Percentiles rank a stretch among this genome's conserved stretches.
These are phyloP conservation scores for Nakaseomyces nivariensis DNA, from an alignment of 1,139 yeast genomes.

Conservation along the genomic window DNA sequence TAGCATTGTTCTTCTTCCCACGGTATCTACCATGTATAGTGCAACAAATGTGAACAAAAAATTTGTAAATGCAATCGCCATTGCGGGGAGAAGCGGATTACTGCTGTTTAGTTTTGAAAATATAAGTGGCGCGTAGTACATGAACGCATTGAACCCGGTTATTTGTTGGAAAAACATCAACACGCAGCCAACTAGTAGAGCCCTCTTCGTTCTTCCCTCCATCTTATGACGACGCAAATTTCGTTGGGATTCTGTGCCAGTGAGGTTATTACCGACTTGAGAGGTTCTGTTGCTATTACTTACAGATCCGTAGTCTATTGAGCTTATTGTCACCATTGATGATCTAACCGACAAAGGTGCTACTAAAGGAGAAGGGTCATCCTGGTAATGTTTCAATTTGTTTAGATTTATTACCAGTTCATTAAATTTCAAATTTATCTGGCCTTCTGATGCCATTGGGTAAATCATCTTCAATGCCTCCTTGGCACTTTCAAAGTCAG, in stretches of 20 bases:
- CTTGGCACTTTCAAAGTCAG: conserved; percentile 34
- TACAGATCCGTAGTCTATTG: conserved; percentile 1
- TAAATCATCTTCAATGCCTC: conserved; percentile 30
- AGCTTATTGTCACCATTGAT: not conserved
- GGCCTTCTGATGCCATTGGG: conserved; percentile 30
- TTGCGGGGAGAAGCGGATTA: conserved; percentile 55
- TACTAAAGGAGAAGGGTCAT: not conserved
- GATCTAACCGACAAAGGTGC: conserved; percentile 1
- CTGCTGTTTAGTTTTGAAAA: conserved; percentile 50
- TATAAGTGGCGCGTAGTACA: conserved; percentile 64
- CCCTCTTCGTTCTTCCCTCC: conserved; percentile 41
- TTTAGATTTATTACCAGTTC: conserved; percentile 24
- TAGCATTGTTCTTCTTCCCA: conserved; percentile 56
- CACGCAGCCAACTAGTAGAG: conserved; percentile 57
- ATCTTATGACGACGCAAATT: conserved; percentile 11
- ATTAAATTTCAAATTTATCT: conserved; percentile 25
- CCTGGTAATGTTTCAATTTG: conserved; percentile 1
- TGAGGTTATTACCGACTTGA: not conserved
- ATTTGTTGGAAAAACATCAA: conserved; percentile 67
- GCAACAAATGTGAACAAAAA: conserved; percentile 58
- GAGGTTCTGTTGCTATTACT: not conserved
- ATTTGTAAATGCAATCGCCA: conserved; percentile 56
- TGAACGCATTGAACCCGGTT: conserved; percentile 67
- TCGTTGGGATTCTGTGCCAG: not conserved
- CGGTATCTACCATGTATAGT: conserved; percentile 43